These are phyloP conservation scores for Claviceps sp. DNA, from an alignment of 2,329 filamentous ascomycete species.

Conservation along the genomic window DNA sequence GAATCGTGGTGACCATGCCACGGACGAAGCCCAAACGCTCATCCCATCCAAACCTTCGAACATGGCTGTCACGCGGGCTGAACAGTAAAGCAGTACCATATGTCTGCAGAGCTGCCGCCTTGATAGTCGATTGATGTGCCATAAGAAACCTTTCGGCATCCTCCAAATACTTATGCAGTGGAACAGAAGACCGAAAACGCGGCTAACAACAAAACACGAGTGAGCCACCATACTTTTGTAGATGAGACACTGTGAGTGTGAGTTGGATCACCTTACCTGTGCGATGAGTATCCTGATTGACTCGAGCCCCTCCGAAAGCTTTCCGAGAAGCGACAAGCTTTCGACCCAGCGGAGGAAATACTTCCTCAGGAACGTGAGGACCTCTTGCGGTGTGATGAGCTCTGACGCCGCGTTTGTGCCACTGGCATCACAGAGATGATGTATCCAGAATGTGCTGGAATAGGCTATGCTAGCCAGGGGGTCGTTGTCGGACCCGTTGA, in stretches of 20 bases:
- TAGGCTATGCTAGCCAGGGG: constrained; percentile 12
- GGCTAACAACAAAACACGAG: neutral
- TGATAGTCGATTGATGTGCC: constrained; percentile 13
- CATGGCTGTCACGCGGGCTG: constrained; percentile 13
- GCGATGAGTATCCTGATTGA: constrained; percentile 2
- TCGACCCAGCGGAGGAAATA: constrained; percentile 11
- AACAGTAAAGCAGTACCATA: constrained; percentile 22
- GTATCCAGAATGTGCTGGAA: constrained; percentile 20
- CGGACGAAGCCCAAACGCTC: constrained; percentile 10
- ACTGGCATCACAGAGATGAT: constrained; percentile 15
- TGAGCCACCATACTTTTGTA: neutral
- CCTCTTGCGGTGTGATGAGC: constrained; percentile 11
- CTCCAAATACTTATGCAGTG: constrained; percentile 15
- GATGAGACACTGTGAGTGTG: too few species aligned
- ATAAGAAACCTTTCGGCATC: constrained; percentile 13
- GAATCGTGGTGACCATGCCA: constrained; percentile 5
- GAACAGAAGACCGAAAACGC: constrained; percentile 4
- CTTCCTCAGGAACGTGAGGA: constrained; percentile 7
- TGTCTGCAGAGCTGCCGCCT: constrained; percentile 17
- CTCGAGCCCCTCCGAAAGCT: constrained; percentile 4
- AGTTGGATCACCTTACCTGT: constrained; percentile 1
- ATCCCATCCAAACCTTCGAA: constrained; percentile 8
- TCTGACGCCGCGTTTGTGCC: neutral
- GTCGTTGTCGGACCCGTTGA: constrained; percentile 7
- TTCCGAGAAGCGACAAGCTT: constrained; percentile 7